These are phyloP conservation scores for Oryza rufipogon DNA, from an alignment of 176 grass and related monocot species.

Conservation along the genomic window DNA sequence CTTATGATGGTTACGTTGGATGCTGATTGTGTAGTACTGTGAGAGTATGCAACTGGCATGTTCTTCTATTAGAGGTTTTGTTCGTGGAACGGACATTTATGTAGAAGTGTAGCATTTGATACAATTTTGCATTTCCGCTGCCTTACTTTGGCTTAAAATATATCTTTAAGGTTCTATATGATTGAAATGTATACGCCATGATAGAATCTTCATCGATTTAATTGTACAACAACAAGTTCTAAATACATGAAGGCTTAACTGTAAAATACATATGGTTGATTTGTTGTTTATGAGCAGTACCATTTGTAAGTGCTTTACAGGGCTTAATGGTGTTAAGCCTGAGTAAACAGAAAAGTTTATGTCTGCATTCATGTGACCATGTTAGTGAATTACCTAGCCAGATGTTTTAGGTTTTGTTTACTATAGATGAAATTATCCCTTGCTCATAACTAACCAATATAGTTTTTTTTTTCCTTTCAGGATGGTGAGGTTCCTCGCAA, in stretches of 20 bases:
- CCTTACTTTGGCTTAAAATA: neutral
- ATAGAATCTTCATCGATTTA: neutral
- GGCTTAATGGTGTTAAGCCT: neutral
- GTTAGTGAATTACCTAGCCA: neutral
- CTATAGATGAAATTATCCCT: neutral
- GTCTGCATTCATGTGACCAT: neutral
- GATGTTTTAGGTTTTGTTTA: neutral
- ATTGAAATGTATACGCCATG: slow-evolving; percentile 4
- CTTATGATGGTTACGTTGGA: neutral
- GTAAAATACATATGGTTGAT: neutral
- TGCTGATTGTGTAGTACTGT: neutral
- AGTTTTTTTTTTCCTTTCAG: slow-evolving; percentile 10
- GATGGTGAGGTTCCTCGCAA: neutral
- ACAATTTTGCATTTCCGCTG: slow-evolving; percentile 14
- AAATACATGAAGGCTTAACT: neutral
- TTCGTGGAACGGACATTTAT: slow-evolving; percentile 46
- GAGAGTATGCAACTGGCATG: slow-evolving; percentile 14
- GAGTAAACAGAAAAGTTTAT: neutral
- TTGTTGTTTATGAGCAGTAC: neutral
- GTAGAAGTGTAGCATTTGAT: slow-evolving; percentile 48
- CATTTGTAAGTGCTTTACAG: neutral
- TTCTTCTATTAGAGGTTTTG: slow-evolving; percentile 21
- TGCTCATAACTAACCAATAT: slow-evolving; percentile 1
- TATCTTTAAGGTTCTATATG: slow-evolving; percentile 1
- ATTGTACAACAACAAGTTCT: neutral